Conservation (phyloP, 441 rosid genomes). For the Brassica hybrid region DNA sequence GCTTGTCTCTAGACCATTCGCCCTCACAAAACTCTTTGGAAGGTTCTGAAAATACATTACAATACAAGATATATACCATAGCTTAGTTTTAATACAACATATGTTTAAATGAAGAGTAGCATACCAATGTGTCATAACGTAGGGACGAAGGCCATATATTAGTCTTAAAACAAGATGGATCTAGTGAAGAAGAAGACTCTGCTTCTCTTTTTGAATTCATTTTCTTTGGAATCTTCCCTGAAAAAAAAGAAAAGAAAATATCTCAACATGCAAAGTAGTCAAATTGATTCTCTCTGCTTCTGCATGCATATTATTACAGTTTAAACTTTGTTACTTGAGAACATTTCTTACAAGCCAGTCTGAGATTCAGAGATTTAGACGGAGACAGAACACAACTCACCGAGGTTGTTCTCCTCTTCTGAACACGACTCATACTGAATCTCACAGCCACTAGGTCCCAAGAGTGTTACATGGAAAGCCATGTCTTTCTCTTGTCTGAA, state of each 20-base stretch:
- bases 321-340: not conserved
- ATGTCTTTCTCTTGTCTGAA: too few relatives aligned
- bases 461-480: not conserved
- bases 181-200: not conserved
- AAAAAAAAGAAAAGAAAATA: not conserved
- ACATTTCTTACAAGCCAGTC: not conserved
- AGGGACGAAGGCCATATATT: not conserved
- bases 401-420: not conserved
- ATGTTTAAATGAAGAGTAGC: not conserved
- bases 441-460: slow-evolving; percentile 34
- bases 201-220: not conserved
- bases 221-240: not conserved
- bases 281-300: not conserved
- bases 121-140: not conserved
- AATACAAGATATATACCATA: not conserved
- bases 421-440: slow-evolving; percentile 23
- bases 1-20: not conserved
- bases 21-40: slow-evolving; percentile 7
- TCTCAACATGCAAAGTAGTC: not conserved
- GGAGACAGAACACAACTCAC: slow-evolving; percentile 13
- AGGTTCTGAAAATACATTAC: not conserved
- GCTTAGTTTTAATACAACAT: not conserved
- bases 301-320: not conserved
- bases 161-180: not conserved
- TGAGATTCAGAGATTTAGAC: not conserved